Evolutionary conservation across 768 basidiomycete genomes (phyloP), one percentile per base, ranked within the genome.

Genomic region (Lepiota brunneoincarnata): DNA sequence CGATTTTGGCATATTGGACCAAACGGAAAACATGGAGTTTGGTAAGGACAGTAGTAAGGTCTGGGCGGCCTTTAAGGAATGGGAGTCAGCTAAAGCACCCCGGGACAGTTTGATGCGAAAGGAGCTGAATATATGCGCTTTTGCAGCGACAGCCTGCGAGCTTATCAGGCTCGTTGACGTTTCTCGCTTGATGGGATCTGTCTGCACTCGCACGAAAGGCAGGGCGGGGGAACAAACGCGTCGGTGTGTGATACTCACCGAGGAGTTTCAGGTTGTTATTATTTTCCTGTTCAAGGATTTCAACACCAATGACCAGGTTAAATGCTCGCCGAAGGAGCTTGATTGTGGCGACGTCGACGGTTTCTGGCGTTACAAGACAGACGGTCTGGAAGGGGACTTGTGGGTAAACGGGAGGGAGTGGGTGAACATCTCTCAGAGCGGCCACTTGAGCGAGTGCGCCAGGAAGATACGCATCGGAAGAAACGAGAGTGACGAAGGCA

Each of bases 1-100:
- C 82, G 64, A 95, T 75, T 69, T 93, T 94, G 51, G 80, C 71
- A 69, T 87, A 97, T 66, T 91, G 88, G 14, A 81, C 83, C 58
- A 99, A 84, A 57, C 97, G 93, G 67, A 98, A 98, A 59, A 91
- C 80, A 71, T 99, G 97, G 53, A 99, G 75, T 71, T 99, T 99
- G 55, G 97, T 98, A 71, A 98, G 83, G 71, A 95, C 93, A 57
- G 90, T 85, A 66, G 86, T 81, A 55, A 99, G 86, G 75, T 99
- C 96, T 23, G 85, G 91, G 55, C 97, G 94, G 64, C 97, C 96
- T 98, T 69, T 40, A 37, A 49, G 15, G 35, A 37, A 7, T 10
- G 17, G 15, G 14, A 2, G 31, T 31, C 31, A 31, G 31, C 31
- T n/a, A 36, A 37, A 31, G 37, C 34, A 55, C 50, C 14, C 55